Evolutionary conservation across 768 basidiomycete species (phyloP), one percentile per base, ranked within the genome.

Genomic region (Boletus subparvulus): DNA sequence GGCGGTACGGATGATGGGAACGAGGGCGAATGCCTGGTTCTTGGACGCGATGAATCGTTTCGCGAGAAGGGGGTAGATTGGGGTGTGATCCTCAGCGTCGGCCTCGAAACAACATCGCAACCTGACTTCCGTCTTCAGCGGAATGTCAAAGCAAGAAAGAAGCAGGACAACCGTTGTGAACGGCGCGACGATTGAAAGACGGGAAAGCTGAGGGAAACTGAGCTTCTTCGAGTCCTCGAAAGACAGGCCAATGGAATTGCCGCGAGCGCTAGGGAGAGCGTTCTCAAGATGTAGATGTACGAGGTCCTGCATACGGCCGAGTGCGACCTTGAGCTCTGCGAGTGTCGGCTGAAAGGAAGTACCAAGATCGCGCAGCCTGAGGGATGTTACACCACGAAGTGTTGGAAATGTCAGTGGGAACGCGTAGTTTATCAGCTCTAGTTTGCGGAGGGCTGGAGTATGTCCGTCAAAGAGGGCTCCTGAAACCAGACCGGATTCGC

Each of bases 321-420:
- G 72, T 16, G 67, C 66, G 24, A 65, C 56, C n/a, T 72, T 50
- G 26, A 80, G 62, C 45, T 74, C 69, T 7, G 55, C 54, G 32
- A 69, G 66, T 8, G 71, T 64, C 1, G 75, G 75, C 30, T 69
- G 71, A 24, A 65, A 59, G 10, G 61, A 44, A 3, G 33, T 16
- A 24, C 67, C 55, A 8, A 74, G 60, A 54, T 73, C 54, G 40
- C 71, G 61, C 11, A 80, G 59, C 42, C 69, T 72, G 30, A 81
- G 68, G 48, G 69, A 65, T n/a, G 70, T 73, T 11, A 81, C 70
- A 49, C 68, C 68, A 41, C 53, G 53, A 26, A 80, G 62, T 14
- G 76, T 55, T 1, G 70, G 58, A 1, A 74, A 76, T 19, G 71
- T 63, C 75, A 77, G 75, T 6, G 69, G 61, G 47, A 78, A 60